These are phyloP conservation scores for Aspergillus pseudotamarii DNA, from an alignment of 2,329 filamentous ascomycete genomes.

Conservation along the genomic window DNA sequence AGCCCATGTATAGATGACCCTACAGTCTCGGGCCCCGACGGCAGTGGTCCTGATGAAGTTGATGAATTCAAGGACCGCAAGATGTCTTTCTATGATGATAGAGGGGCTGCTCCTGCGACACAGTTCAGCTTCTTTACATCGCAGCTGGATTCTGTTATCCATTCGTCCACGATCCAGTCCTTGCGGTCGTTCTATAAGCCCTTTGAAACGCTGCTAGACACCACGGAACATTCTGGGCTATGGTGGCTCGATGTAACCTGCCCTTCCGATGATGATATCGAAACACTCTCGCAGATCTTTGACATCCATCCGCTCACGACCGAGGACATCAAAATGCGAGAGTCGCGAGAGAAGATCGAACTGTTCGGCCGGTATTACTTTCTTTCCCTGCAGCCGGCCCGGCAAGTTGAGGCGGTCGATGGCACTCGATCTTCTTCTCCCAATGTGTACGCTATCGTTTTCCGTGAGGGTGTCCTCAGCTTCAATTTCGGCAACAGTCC, in stretches of 20 bases:
- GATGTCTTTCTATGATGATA: not conserved
- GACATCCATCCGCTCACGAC: constrained; percentile 92
- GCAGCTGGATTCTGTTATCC: constrained; percentile 83
- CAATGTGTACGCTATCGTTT: constrained; percentile 92
- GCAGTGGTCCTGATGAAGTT: not conserved
- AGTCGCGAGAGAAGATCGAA: constrained; percentile 94
- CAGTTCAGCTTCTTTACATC: constrained; percentile 94
- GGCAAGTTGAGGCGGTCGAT: constrained; percentile 70
- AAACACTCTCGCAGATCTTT: constrained; percentile 84
- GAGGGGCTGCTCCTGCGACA: constrained; percentile 55
- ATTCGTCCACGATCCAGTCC: constrained; percentile 79
- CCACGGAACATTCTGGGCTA: constrained; percentile 67
- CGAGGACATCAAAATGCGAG: constrained; percentile 90
- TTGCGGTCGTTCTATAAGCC: constrained; percentile 82
- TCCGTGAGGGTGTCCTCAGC: constrained; percentile 86
- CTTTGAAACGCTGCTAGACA: constrained; percentile 61
- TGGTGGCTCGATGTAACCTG: constrained; percentile 96
- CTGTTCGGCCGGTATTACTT: constrained; percentile 97
- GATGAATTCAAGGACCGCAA: constrained; percentile 1
- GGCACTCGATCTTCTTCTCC: constrained; percentile 83
- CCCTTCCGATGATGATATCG: constrained; percentile 84
- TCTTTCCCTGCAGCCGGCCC: constrained; percentile 88
- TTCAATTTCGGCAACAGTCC: constrained; percentile 85
- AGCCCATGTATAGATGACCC: not conserved
- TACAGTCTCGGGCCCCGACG: not conserved